phyloP scores from a whole-genome alignment of 2,329 filamentous ascomycete genomes.

The Diaporthe humulicola region DNA sequence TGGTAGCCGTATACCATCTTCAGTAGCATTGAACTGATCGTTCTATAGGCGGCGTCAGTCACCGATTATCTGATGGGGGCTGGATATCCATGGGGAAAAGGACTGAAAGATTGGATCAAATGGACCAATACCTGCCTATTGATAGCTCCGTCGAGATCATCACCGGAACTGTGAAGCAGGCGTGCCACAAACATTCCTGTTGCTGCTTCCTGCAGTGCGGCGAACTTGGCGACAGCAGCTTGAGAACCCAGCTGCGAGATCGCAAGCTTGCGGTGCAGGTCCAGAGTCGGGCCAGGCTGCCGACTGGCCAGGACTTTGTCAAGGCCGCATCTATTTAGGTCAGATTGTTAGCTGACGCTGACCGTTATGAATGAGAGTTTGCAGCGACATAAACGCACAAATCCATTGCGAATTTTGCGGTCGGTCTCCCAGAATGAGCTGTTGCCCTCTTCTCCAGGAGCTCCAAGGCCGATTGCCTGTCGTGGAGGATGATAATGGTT shows the following conservation, averaged over 20 bases:
- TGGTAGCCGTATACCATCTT: constrained; percentile 49
- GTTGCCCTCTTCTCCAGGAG: constrained; percentile 23
- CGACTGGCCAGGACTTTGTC: not conserved
- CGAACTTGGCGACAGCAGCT: not conserved
- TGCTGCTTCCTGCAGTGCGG: not conserved
- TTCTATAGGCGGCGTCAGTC: not conserved
- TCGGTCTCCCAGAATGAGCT: constrained; percentile 19
- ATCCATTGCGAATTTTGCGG: constrained; percentile 31
- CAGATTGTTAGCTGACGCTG: not conserved
- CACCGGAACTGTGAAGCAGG: not conserved
- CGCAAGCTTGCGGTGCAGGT: constrained; percentile 17
- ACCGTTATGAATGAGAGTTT: not conserved
- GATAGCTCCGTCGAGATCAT: not conserved
- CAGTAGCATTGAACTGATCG: constrained; percentile 45
- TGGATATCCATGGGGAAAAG: not conserved
- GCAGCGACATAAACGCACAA: not conserved
- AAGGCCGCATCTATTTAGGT: constrained; percentile 8
- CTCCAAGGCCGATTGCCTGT: constrained; percentile 40
- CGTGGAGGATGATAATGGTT: constrained; percentile 56
- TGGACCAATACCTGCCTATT: not conserved
- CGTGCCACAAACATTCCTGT: not conserved
- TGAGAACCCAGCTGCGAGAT: constrained; percentile 10
- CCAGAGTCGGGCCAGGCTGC: not conserved
- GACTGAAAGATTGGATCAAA: not conserved
- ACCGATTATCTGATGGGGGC: rapidly evolving